Evolutionary conservation across 257 asterid species (phyloP).

Genomic region (Solanum piurae): DNA sequence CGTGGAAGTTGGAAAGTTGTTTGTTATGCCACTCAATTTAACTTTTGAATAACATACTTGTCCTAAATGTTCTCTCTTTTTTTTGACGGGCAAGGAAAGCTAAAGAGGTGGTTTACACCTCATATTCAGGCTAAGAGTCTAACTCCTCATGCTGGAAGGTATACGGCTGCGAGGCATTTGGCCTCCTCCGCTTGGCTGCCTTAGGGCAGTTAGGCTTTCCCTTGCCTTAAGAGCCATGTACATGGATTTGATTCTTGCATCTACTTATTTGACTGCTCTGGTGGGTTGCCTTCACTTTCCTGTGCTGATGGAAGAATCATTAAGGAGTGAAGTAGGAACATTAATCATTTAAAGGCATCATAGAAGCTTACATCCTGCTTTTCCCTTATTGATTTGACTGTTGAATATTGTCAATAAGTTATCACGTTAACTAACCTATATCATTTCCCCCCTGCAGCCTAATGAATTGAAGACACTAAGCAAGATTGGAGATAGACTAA

Average conservation of each 20-base stretch:
- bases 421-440: neutral
- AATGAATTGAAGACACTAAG: slow-evolving; percentile 20
- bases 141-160: neutral
- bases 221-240: neutral
- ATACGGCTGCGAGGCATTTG: neutral
- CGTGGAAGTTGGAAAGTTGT: neutral
- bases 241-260: neutral
- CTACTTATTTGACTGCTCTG: neutral
- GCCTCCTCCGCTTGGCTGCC: neutral
- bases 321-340: neutral
- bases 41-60: neutral
- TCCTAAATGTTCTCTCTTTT: neutral
- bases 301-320: neutral
- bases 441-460: slow-evolving; percentile 21
- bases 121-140: neutral
- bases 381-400: neutral
- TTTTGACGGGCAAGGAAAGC: neutral
- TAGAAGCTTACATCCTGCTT: neutral
- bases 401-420: neutral
- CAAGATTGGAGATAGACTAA: slow-evolving; percentile 62
- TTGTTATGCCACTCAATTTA: neutral
- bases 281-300: neutral
- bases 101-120: neutral
- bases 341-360: neutral
- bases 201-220: neutral